Base-by-base conservation (phyloP, 2,329 filamentous ascomycete species). In the Fusarium napiforme region DNA sequence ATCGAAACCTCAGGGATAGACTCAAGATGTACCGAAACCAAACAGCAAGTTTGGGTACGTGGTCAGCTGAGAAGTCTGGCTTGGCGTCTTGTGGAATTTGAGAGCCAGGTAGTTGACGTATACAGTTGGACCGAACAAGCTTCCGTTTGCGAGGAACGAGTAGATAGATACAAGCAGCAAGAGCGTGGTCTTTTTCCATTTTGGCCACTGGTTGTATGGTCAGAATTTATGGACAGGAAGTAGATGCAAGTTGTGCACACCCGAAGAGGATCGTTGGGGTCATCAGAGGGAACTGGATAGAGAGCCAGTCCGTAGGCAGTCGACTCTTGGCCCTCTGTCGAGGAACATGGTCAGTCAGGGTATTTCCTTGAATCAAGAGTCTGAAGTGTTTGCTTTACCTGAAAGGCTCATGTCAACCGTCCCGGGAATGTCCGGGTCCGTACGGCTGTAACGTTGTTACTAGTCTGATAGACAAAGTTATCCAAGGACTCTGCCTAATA, bases 1-100 rank as follows among this genome's bases (percentile, higher is more conserved):
- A 8, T 19, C 0, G 6, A 8, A 16, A 16, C 1, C 45, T n/a
- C 26, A 47, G 45, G 10, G 5, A 8, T 2, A 30, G 19, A 4
- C 19, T 21, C 12, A n/a, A 47, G 6, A 47, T 11, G 10, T 47
- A 47, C 45, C 45, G 26, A 47, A 47, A 47, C 45, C 45, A 30
- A 47, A 47, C 45, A 47, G 45, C 1, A 47, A 47, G 6, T 47
- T 47, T 47, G 45, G 45, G 45, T 47, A 47, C 9, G 45, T 47
- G 19, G 45, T 47, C 45, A 47, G 19, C 45, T 47, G 45, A 30
- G 45, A 47, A 10, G 45, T 47, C 26, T 47, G 45, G 45, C 28
- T 47, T 30, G 26, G 26, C 6, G 45, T n/a, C 19, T 47, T 47
- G 6, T 47, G 26, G 5, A 28, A 30, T 30, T 11, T 11, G 15